These are phyloP conservation scores for Fusarium nanum DNA, from an alignment of 2,329 filamentous ascomycete species.

Conservation along the genomic window DNA sequence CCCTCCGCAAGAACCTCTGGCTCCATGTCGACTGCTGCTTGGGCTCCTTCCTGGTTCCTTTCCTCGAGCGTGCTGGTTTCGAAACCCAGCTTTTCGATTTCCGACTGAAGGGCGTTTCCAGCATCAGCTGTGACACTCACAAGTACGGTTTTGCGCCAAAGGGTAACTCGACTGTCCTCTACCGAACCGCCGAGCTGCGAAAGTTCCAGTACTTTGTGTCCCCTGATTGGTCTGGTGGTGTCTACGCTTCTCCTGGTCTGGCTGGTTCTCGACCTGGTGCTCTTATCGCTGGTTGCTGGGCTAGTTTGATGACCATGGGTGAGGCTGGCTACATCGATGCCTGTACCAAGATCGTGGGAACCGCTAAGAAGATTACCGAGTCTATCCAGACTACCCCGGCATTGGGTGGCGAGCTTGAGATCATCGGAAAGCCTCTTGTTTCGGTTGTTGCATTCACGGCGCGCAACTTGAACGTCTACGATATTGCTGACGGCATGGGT, in stretches of 20 bases:
- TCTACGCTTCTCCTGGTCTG: constrained; percentile 93
- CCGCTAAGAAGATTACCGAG: constrained; percentile 83
- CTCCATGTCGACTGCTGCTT: constrained; percentile 98
- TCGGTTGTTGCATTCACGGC: constrained; percentile 90
- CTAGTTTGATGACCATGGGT: constrained; percentile 87
- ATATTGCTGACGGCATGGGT: constrained; percentile 90
- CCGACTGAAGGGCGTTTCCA: constrained; percentile 91
- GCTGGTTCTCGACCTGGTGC: constrained; percentile 93
- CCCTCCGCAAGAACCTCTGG: constrained; percentile 80
- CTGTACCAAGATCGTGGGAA: constrained; percentile 88
- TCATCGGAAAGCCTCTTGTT: constrained; percentile 88
- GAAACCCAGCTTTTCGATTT: constrained; percentile 92
- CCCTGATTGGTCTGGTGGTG: constrained; percentile 93
- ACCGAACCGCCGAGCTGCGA: constrained; percentile 82
- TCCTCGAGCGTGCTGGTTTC: constrained; percentile 93
- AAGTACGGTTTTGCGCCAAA: constrained; percentile 99
- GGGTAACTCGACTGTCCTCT: constrained; percentile 93
- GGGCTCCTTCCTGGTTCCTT: constrained; percentile 92
- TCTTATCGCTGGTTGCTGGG: constrained; percentile 96
- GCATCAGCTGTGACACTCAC: constrained; percentile 96
- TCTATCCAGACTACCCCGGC: constrained; percentile 76
- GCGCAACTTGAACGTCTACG: constrained; percentile 90
- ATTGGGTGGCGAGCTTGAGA: constrained; percentile 77
- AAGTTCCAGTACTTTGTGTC: constrained; percentile 97
- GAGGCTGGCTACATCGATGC: constrained; percentile 88